Base-by-base conservation (phyloP, 169 alveolate genomes). In the Plasmodium coatneyi region DNA sequence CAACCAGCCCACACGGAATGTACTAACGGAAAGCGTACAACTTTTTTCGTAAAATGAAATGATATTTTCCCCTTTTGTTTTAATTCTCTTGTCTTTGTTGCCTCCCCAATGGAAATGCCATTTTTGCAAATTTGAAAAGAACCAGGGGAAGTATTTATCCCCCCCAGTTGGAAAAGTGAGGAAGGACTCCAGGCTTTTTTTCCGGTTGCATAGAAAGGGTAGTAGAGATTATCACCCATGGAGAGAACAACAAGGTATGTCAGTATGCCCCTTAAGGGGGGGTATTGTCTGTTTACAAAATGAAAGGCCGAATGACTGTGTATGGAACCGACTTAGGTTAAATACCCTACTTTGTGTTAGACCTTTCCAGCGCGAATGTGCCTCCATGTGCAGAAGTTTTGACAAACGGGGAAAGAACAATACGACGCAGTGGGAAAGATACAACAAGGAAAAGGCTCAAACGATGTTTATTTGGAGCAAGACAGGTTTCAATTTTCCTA, bases 31-130 rank as follows among this genome's bases (percentile, higher is more conserved):
- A 7, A 49, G 22, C 60, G 14, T 16, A 49, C 60, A 49, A 12
- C 19, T 25, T 66, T 66, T 66, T 66, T 22, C 5, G n/a, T 19
- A 72, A 87, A 76, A 79, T 87, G 87, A 87, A 66, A 87, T 87
- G 93, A 49, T 56, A 87, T 79, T 5, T 36, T 83, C 80, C 74
- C n/a, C 81, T 25, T 60, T 87, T 71, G 32, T 79, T 41, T 60
- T 87, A 25, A 54, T 66, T 56, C 9, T 87, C 46, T 25, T 87
- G 34, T 70, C 71, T 39, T 19, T n/a, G 49, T 25, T 87, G 3
- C 81, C 52, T n/a, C 34, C 80, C 66, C 70, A 87, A 34, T 14
- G 66, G 25, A 43, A 28, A 39, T 78, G 79, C 52, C 54, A 87
- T 10, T 79, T n/a, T 78, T 71, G 56, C 32, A 46, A 41, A 78